phyloP scores from a whole-genome alignment of 352 stramenopile genomes.

The Pythium volutum region DNA sequence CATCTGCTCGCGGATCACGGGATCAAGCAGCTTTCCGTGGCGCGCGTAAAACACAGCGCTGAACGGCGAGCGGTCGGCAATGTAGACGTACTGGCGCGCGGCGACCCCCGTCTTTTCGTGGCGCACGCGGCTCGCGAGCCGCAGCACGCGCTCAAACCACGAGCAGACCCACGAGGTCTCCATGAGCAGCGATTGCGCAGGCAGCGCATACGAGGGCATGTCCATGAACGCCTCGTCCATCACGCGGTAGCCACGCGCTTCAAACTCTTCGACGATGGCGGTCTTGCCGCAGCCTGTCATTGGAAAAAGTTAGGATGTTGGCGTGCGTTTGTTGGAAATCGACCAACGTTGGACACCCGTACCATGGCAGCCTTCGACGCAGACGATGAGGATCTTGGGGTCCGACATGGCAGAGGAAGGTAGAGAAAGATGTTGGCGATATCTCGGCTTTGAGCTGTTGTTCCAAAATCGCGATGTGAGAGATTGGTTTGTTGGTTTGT shows the following conservation, averaged over 20 bases:
- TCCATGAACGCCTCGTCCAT: slow-evolving; percentile 88
- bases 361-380: slow-evolving; percentile 87
- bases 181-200: slow-evolving; percentile 89
- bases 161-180: slow-evolving; percentile 89
- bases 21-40: slow-evolving; percentile 70
- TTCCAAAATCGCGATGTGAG: slow-evolving; percentile 15
- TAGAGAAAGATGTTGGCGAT: not conserved
- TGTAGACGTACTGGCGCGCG: slow-evolving; percentile 50
- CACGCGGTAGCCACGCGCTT: slow-evolving; percentile 68
- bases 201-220: slow-evolving; percentile 82
- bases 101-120: slow-evolving; percentile 31
- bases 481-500: not conserved
- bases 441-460: slow-evolving; percentile 5
- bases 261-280: slow-evolving; percentile 70
- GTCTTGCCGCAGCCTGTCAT: slow-evolving; percentile 73
- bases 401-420: slow-evolving; percentile 21
- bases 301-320: not conserved
- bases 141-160: slow-evolving; percentile 88
- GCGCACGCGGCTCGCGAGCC: slow-evolving; percentile 48
- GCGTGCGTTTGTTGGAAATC: not conserved
- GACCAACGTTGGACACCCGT: not conserved
- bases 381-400: slow-evolving; percentile 77
- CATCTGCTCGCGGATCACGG: slow-evolving; percentile 83
- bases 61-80: slow-evolving; percentile 84
- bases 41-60: slow-evolving; percentile 80